Percentiles rank a stretch among this genome's conserved stretches.
These are phyloP conservation scores for Leccinum truebloodii DNA, from an alignment of 768 basidiomycete species.

Conservation along the genomic window DNA sequence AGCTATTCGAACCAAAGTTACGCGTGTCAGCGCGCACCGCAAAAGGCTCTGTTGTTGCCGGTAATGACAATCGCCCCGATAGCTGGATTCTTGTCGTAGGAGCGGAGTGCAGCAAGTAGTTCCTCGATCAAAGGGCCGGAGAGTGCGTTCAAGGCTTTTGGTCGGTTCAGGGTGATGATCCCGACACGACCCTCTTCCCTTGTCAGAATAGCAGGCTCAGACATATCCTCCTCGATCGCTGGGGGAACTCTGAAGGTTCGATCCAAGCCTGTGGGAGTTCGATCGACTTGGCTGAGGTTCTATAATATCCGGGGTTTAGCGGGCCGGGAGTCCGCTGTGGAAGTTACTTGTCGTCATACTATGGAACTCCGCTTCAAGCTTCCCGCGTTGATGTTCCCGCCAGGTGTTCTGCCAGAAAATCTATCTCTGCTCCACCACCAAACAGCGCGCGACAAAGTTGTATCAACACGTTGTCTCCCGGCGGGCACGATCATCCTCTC, in stretches of 20 bases:
- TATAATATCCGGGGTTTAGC: background rate
- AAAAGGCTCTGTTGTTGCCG: conserved; percentile 83
- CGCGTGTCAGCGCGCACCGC: conserved; percentile 6
- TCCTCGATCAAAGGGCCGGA: conserved; percentile 75
- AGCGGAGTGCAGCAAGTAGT: conserved; percentile 70
- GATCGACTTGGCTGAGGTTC: background rate
- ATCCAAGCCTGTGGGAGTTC: background rate
- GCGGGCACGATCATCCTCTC: conserved; percentile 54
- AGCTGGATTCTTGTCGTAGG: conserved; percentile 65
- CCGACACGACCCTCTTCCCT: conserved; percentile 27
- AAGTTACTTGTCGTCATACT: background rate
- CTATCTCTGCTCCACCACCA: conserved; percentile 43
- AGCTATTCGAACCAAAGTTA: background rate
- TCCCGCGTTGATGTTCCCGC: conserved; percentile 8
- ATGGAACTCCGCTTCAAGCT: background rate
- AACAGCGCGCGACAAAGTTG: conserved; percentile 51
- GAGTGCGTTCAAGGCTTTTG: conserved; percentile 86
- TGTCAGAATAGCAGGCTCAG: conserved; percentile 25
- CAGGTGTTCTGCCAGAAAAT: conserved; percentile 7
- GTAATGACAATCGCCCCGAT: conserved; percentile 90
- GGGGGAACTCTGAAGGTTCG: background rate
- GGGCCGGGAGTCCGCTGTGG: conserved; percentile 1
- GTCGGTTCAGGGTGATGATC: conserved; percentile 81
- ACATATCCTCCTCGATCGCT: conserved; percentile 16
- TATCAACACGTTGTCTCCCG: conserved; percentile 39